Conservation (phyloP, 2,329 filamentous ascomycete species). For the Cercospora beticola region DNA sequence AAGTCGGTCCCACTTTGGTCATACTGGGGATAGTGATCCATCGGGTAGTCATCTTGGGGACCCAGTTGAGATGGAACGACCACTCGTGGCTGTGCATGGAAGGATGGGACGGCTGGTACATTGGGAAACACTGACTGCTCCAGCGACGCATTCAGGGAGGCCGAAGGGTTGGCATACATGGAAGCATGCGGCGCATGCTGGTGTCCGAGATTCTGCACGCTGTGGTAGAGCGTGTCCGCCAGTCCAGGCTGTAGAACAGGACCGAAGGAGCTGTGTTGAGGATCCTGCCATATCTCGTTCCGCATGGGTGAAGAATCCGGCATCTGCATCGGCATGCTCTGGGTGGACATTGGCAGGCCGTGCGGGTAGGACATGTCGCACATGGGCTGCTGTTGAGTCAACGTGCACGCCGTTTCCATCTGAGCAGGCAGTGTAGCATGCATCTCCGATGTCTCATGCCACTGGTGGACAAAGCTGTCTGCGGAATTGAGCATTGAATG, state of each 20-base stretch:
- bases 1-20: constrained; percentile 15
- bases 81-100: constrained; percentile 17
- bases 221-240: constrained; percentile 15
- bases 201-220: constrained; percentile 13
- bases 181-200: constrained; percentile 6
- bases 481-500: constrained; percentile 17
- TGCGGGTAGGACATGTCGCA: constrained; percentile 11
- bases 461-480: constrained; percentile 18
- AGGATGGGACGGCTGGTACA: neutral
- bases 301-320: constrained; percentile 9
- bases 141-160: constrained; percentile 9
- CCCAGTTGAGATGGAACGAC: constrained; percentile 32
- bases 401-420: constrained; percentile 14
- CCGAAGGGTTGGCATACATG: constrained; percentile 17
- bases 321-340: constrained; percentile 5
- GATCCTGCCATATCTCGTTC: constrained; percentile 3
- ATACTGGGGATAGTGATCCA: constrained; percentile 21
- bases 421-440: constrained; percentile 7
- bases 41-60: constrained; percentile 25
- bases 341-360: neutral
- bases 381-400: constrained; percentile 14
- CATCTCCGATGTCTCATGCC: constrained; percentile 22
- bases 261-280: neutral
- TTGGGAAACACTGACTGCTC: constrained; percentile 19
- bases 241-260: constrained; percentile 8